Percentiles rank a stretch among this genome's conserved stretches.
Conservation (phyloP, 345 rosid species). For the Ailanthus altissimus region DNA sequence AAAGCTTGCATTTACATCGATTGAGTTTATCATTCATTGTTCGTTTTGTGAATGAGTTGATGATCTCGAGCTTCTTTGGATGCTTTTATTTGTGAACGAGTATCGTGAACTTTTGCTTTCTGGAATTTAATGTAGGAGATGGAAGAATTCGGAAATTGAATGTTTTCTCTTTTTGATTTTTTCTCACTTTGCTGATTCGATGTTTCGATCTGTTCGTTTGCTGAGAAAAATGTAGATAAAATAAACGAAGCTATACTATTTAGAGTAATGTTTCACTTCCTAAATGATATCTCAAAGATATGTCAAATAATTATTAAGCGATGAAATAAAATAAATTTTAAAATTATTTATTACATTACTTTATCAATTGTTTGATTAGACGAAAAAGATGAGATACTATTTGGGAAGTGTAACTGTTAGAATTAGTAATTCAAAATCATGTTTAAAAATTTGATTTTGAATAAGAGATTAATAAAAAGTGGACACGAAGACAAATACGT, state of each 20-base stretch:
- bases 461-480: no score
- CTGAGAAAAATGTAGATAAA: background rate
- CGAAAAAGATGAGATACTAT: no score
- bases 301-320: no score
- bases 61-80: conserved; percentile 12
- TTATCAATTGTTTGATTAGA: no score
- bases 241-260: background rate
- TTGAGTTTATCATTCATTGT: background rate
- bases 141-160: conserved; percentile 7
- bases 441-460: no score
- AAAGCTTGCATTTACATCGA: conserved; percentile 20
- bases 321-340: no score
- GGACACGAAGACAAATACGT: no score
- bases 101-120: background rate
- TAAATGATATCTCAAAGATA: no score
- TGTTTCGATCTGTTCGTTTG: conserved; percentile 3
- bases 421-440: no score
- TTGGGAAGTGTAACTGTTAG: no score
- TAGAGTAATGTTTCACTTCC: no score
- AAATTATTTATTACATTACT: no score
- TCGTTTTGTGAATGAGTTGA: conserved; percentile 11
- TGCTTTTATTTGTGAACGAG: background rate
- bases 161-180: conserved; percentile 6
- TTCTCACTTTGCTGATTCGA: background rate
- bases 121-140: background rate